These are phyloP conservation scores for Noccaea bulbosa DNA, from an alignment of 345 rosid genomes.

Conservation along the genomic window DNA sequence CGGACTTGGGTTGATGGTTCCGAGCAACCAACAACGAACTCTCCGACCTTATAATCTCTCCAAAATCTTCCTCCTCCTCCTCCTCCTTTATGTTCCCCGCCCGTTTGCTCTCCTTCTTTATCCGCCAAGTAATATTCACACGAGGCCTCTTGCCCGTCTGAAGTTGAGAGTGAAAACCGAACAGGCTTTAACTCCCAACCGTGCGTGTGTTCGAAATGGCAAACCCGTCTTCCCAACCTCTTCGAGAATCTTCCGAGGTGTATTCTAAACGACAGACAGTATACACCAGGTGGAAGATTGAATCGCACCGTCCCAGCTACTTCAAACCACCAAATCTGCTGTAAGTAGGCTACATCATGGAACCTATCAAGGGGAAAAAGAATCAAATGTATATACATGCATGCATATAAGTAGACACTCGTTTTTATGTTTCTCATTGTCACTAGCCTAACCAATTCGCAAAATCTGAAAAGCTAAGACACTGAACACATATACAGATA, in stretches of 20 bases:
- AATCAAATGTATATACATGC: neutral
- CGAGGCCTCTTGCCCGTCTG: conserved; percentile 68
- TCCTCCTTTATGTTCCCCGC: conserved; percentile 40
- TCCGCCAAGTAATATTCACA: conserved; percentile 58
- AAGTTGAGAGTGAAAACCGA: conserved; percentile 59
- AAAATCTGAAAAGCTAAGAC: neutral
- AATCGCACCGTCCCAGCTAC: conserved; percentile 77
- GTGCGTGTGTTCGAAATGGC: conserved; percentile 69
- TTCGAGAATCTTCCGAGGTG: conserved; percentile 81
- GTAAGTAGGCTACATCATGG: conserved; percentile 73
- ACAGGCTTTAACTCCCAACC: conserved; percentile 91
- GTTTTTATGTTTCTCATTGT: neutral
- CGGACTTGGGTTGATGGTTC: conserved; percentile 63
- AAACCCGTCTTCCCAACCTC: conserved; percentile 74
- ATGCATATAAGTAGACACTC: neutral
- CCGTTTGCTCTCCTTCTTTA: conserved; percentile 58
- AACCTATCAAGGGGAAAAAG: conserved; percentile 50
- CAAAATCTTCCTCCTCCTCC: conserved; percentile 8
- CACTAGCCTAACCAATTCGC: too few species aligned
- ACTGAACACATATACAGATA: too few species aligned
- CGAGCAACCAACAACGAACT: conserved; percentile 62
- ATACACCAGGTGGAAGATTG: conserved; percentile 76
- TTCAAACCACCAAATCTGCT: conserved; percentile 96
- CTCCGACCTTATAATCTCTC: conserved; percentile 69
- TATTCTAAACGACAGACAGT: conserved; percentile 73